Conservation (phyloP, 2,329 filamentous ascomycete species). For the Cordyceps farinosa region DNA sequence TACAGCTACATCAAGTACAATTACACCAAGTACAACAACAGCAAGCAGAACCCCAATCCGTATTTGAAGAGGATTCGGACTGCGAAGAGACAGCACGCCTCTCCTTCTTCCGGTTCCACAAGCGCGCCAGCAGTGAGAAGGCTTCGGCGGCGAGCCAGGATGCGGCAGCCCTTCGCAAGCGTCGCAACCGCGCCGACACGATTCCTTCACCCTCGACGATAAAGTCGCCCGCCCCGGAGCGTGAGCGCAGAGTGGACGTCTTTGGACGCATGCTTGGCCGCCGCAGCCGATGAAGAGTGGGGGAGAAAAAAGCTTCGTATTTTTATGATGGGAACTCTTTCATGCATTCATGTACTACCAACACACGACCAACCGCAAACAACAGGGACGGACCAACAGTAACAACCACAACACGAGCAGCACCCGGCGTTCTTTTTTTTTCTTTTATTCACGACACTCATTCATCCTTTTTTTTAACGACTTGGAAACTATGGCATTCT, state of each 20-base stretch:
- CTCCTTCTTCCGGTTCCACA: slow-evolving; percentile 44
- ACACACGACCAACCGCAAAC: background rate
- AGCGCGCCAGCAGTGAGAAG: slow-evolving; percentile 34
- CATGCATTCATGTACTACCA: background rate
- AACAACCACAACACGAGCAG: background rate
- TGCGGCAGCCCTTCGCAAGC: slow-evolving; percentile 1
- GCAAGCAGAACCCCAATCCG: slow-evolving; percentile 35
- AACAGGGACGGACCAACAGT: slow-evolving; percentile 6
- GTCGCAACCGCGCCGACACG: slow-evolving; percentile 23
- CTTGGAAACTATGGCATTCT: slow-evolving; percentile 11
- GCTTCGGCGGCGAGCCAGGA: slow-evolving; percentile 13
- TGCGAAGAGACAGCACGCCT: slow-evolving; percentile 35
- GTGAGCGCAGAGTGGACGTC: slow-evolving; percentile 33
- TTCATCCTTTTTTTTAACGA: background rate
- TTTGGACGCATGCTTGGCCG: slow-evolving; percentile 38
- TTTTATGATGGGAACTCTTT: background rate
- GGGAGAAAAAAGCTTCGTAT: background rate
- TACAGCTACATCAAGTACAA: too few species aligned
- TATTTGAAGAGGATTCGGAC: slow-evolving; percentile 49
- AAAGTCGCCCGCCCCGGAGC: slow-evolving; percentile 16
- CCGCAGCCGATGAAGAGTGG: slow-evolving; percentile 26
- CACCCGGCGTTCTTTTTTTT: background rate
- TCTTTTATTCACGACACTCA: slow-evolving; percentile 7
- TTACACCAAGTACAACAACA: background rate
- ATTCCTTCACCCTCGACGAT: slow-evolving; percentile 24